Conservation (phyloP, 371 early-diverging fungal genomes). For the Lichtheimia corymbifera region DNA sequence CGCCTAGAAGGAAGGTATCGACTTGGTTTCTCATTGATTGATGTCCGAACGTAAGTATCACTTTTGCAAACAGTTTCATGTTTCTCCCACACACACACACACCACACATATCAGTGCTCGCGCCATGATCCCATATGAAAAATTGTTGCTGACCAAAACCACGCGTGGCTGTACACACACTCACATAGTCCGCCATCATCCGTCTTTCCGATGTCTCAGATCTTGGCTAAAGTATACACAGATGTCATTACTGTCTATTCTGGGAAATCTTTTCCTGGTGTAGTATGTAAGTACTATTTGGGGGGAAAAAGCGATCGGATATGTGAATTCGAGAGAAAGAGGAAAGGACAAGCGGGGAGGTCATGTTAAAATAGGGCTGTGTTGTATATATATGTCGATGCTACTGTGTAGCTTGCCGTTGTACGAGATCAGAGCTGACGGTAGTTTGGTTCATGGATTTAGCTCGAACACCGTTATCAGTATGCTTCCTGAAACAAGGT, state of each 20-base stretch:
- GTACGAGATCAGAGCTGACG: not conserved
- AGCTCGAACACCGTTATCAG: conserved; percentile 68
- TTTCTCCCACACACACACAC: too few species aligned
- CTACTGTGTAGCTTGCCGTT: not conserved
- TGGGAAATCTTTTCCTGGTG: conserved; percentile 68
- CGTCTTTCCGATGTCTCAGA: conserved; percentile 19
- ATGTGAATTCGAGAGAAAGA: not conserved
- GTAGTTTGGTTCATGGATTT: conserved; percentile 4
- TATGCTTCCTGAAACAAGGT: conserved; percentile 70
- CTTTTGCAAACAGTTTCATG: not conserved
- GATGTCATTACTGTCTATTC: conserved; percentile 61
- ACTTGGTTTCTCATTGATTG: conserved; percentile 60
- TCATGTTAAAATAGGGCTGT: not conserved
- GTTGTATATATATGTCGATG: not conserved
- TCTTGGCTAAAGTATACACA: conserved; percentile 40
- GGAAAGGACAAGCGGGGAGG: not conserved
- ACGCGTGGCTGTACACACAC: not conserved
- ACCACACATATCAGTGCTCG: too few species aligned
- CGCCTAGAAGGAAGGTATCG: conserved; percentile 67
- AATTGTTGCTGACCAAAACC: conserved; percentile 1
- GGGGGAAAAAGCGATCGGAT: too few species aligned
- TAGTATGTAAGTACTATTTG: conserved; percentile 53
- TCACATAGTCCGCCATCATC: not conserved
- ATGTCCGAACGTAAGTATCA: conserved; percentile 52
- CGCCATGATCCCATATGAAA: not conserved